Base-by-base conservation (phyloP, 495 filamentous ascomycete species). In the Entonaema liquescens region DNA sequence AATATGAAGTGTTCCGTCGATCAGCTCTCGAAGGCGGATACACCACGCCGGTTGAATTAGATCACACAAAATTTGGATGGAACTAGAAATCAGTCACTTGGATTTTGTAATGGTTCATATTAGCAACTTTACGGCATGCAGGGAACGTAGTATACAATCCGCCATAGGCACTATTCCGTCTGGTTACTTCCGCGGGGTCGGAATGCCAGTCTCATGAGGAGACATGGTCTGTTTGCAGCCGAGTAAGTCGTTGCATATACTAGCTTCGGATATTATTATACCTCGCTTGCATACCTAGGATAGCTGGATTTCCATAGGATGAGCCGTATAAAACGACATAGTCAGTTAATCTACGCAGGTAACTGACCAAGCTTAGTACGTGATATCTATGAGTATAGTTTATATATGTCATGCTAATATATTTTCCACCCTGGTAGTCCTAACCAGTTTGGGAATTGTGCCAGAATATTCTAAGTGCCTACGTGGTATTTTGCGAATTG, bases 1-100 rank as follows among this genome's bases (percentile, higher is more conserved):
- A 23, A 47, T 12, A 8, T 21, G 42, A 19, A 47, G 19, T 47
- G 42, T 23, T 13, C 17, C 21, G 7, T 47, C 19, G 42, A 47
- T 47, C 7, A 47, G 42, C 42, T 47, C 42, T 47, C 8, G 19
- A 13, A 21, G 42, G 42, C 21, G 42, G 42, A 47, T 47, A 11
- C 17, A 47, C 42, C 3, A 47, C 19, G 47, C 56, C 64, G 64
- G 64, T 67, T 67, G 56, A 67, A 67, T 60, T 5, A 23, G 1
- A 26, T 40, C 36, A 42, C 3, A 54, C 59, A 19, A 44, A n/a
- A 6, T 15, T 21, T 54, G 8, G 3, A 29, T 53, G 2, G 7
- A 54, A 42, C 11, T 5, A 23, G 17, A 47, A 17, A 47, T 3
- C 8, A 12, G 3, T 23, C 11, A 47, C 42, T 47, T 11, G 11